phyloP scores from a whole-genome alignment of 768 basidiomycete genomes.

The Mycena epipterygia region DNA sequence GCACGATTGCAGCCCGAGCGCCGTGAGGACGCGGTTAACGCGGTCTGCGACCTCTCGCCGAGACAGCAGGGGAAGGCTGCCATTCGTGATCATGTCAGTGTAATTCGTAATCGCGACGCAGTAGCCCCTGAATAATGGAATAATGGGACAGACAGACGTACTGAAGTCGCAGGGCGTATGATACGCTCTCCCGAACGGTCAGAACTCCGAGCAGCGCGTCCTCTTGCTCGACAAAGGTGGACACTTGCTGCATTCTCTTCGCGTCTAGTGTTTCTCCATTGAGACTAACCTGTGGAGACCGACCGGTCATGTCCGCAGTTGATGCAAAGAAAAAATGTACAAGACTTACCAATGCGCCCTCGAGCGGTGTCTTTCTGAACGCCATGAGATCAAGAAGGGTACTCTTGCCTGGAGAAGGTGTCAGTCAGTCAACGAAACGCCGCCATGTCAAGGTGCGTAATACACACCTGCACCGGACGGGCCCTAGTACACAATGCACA shows the following conservation, averaged over 20 bases:
- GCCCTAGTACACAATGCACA: slow-evolving; percentile 44
- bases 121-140: too few relatives aligned
- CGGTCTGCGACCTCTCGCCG: slow-evolving; percentile 52
- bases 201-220: slow-evolving; percentile 71
- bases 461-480: slow-evolving; percentile 59
- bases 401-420: slow-evolving; percentile 51
- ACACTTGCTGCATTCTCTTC: slow-evolving; percentile 54
- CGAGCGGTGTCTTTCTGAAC: slow-evolving; percentile 49
- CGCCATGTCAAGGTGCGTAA: neutral
- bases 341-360: slow-evolving; percentile 48
- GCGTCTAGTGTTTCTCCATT: slow-evolving; percentile 47
- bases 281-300: slow-evolving; percentile 44
- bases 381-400: slow-evolving; percentile 62
- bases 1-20: slow-evolving; percentile 63
- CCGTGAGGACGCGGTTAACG: slow-evolving; percentile 58
- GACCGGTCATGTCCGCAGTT: neutral
- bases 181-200: slow-evolving; percentile 68
- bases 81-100: too few relatives aligned
- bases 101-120: too few relatives aligned
- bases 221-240: slow-evolving; percentile 70
- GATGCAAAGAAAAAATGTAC: neutral
- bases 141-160: slow-evolving; percentile 25
- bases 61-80: slow-evolving; percentile 52
- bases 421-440: neutral
- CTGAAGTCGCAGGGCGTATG: slow-evolving; percentile 66